These are phyloP conservation scores for Balansia obtecta DNA, from an alignment of 2,329 filamentous ascomycete genomes.

Conservation along the genomic window DNA sequence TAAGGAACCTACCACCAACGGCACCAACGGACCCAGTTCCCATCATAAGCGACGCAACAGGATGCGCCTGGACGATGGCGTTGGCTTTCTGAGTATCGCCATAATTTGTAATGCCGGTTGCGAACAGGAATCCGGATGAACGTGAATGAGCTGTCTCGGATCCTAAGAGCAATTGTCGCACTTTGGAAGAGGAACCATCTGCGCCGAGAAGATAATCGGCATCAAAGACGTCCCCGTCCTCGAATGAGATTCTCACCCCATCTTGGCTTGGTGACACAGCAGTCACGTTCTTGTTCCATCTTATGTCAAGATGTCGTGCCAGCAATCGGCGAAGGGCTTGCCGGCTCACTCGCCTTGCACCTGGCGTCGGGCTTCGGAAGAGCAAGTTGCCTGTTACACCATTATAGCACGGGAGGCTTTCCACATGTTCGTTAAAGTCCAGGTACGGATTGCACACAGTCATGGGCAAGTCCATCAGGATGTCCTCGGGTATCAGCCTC, in stretches of 20 bases:
- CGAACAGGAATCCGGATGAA: conserved; percentile 18
- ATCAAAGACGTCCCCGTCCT: conserved; percentile 9
- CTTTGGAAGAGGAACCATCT: conserved; percentile 19
- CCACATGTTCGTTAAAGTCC: conserved; percentile 17
- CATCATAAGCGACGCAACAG: conserved; percentile 19
- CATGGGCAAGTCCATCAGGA: conserved; percentile 16
- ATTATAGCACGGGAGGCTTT: conserved; percentile 20
- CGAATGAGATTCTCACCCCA: conserved; percentile 15
- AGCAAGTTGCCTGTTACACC: conserved; percentile 23
- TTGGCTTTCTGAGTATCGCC: conserved; percentile 15
- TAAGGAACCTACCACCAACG: conserved; percentile 16
- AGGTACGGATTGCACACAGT: conserved; percentile 24
- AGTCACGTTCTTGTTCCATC: conserved; percentile 16
- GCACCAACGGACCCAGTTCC: conserved; percentile 16
- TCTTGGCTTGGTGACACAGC: conserved; percentile 2
- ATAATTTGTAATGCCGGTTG: conserved; percentile 15
- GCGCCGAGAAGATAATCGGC: conserved; percentile 16
- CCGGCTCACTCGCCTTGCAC: conserved; percentile 22
- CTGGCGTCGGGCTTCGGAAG: conserved; percentile 20
- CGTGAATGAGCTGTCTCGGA: conserved; percentile 11
- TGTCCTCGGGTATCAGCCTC: conserved; percentile 20
- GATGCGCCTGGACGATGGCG: conserved; percentile 16
- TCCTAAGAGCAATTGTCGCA: conserved; percentile 19
- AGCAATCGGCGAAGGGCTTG: conserved; percentile 20
- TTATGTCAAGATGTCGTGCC: conserved; percentile 19